Evolutionary conservation across 176 grass and related monocot species (phyloP).

Genomic region (Pharus latifolius): DNA sequence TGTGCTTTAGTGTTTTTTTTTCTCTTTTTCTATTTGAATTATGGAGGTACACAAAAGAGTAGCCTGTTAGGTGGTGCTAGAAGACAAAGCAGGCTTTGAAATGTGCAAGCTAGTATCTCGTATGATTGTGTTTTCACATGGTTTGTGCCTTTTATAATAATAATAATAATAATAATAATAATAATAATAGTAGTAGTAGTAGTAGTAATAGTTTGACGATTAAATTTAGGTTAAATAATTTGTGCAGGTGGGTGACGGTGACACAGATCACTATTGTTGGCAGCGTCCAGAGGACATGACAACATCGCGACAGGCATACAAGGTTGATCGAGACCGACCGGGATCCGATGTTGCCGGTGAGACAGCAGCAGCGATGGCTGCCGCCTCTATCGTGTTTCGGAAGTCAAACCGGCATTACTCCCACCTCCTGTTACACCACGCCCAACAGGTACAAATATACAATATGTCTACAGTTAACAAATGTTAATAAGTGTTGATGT

Average conservation of each 20-base stretch:
- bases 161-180: too few relatives aligned
- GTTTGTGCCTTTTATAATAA: too few relatives aligned
- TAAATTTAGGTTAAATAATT: too few relatives aligned
- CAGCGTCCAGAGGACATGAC: slow-evolving; percentile 37
- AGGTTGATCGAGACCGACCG: slow-evolving; percentile 46
- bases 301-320: slow-evolving; percentile 59
- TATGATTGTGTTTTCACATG: slow-evolving; percentile 17
- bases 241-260: slow-evolving; percentile 22
- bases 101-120: slow-evolving; percentile 29
- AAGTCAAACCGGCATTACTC: slow-evolving; percentile 60
- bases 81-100: slow-evolving; percentile 7
- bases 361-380: slow-evolving; percentile 69
- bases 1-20: too few relatives aligned
- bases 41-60: too few relatives aligned
- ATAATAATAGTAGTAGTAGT: too few relatives aligned
- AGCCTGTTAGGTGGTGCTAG: slow-evolving; percentile 53
- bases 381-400: slow-evolving; percentile 51
- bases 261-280: slow-evolving; percentile 31
- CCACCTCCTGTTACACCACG: slow-evolving; percentile 58
- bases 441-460: slow-evolving; percentile 17
- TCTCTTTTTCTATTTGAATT: too few relatives aligned
- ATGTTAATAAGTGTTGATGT: too few relatives aligned
- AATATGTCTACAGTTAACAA: too few relatives aligned
- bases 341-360: slow-evolving; percentile 77
- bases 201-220: too few relatives aligned